A percentile compares a stretch with the other conserved stretches of the same genome.
Conservation (phyloP, 257 asterid species). For the Forsythia viridissima region DNA sequence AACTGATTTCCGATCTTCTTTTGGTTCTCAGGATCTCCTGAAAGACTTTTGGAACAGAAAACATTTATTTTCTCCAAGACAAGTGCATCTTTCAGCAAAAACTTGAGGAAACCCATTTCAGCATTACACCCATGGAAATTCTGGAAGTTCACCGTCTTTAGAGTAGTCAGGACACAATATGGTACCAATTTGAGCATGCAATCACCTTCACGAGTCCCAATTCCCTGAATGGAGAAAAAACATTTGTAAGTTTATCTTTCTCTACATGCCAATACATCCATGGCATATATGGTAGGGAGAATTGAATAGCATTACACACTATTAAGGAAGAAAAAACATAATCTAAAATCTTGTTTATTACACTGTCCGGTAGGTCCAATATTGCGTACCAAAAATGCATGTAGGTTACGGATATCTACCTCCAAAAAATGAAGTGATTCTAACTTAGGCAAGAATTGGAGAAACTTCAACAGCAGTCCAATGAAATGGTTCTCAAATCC, state of each 20-base stretch:
- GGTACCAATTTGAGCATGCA: constrained; percentile 29
- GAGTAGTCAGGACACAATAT: constrained; percentile 31
- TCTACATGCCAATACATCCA: not conserved
- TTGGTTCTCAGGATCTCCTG: constrained; percentile 24
- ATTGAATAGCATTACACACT: not conserved
- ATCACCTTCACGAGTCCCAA: constrained; percentile 30
- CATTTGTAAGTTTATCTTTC: constrained; percentile 1
- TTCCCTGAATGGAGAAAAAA: constrained; percentile 35
- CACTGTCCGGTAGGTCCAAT: not conserved
- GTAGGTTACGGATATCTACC: constrained; percentile 26
- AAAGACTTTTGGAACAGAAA: constrained; percentile 28
- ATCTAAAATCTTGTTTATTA: not conserved
- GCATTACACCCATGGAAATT: constrained; percentile 37
- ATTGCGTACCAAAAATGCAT: not conserved
- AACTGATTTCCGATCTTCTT: constrained; percentile 32
- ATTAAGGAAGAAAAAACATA: not conserved
- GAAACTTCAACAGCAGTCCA: constrained; percentile 36
- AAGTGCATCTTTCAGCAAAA: constrained; percentile 35
- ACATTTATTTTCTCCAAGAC: constrained; percentile 45
- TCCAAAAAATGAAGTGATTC: constrained; percentile 40
- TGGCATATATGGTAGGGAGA: not conserved
- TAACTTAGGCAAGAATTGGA: constrained; percentile 42
- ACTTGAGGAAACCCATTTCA: constrained; percentile 42
- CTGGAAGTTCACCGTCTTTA: constrained; percentile 41
- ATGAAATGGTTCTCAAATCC: constrained; percentile 27